Base-by-base conservation (phyloP, 305 asterid genomes). In the Solanum aculeatissimum region DNA sequence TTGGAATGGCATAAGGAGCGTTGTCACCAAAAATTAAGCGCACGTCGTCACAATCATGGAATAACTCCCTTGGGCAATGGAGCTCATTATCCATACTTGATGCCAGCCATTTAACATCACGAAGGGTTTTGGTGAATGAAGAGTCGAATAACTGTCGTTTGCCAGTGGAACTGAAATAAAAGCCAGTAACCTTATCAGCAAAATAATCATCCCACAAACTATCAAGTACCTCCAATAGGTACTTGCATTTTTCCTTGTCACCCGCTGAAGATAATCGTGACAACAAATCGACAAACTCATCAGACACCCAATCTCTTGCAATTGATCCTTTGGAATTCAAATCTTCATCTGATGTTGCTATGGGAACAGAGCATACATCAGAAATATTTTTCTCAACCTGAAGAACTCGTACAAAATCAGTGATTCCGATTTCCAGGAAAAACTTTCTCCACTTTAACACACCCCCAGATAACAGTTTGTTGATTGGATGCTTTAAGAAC, bases 161-260 rank as follows among this genome's bases (percentile, higher is more conserved):
- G 60, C 95, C 97, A 86, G 86, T 81, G 45, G 89, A 85, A 90
- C 87, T 87, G 86, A 89, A 80, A 83, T 45, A 91, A 83, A 87
- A 87, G 89, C 92, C 93, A 84, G 87, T 82, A 82, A 85, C 89
- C 92, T 95, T 97, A 25, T 92, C 92, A 70, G 91, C 81, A 87
- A 93, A 97, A 89, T 83, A 87, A 77, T 89, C 93, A 91, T 97
- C 97, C 99, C 98, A 97, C 71, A 95, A 63, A 66, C 80, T 89
- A 93, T 95, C 98, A 85, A 97, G 95, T 86, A 97, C 89, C 90
- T 95, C 99, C 91, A 97, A 83, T 83, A 97, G 90, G 89, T 88
- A 86, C 84, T 86, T 91, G 88, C 94, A 91, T 91, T 92, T 95
- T 49, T 92, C 92, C 85, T 84, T 80, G 89, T 93, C 93, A 84